Evolutionary conservation across 148 eudicot species (phyloP), one percentile per base, ranked within the genome.

Genomic region (Dysphania ambrosioides): DNA sequence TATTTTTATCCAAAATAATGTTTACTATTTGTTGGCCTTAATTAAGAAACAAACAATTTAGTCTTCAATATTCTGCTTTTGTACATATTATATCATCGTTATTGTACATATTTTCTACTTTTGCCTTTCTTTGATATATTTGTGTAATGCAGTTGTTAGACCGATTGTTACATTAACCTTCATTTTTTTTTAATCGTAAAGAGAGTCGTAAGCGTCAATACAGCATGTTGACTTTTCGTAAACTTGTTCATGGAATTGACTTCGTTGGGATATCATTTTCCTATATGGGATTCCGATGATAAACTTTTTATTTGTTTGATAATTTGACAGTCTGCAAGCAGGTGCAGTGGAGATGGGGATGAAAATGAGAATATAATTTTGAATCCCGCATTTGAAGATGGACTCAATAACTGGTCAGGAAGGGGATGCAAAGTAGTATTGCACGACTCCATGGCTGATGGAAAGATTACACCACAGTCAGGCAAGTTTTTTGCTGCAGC

Each of bases 401-500:
- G 97, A 32, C 83, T 92, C 15, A 88, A 83, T 34, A 95, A 89
- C 82, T 95, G 99, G 99, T 83, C 97, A 1, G 96, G 97, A 85
- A 87, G 97, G 72, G 93, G 97, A 40, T 95, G 99, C 79, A 84
- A 83, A 66, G 66, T 92, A 74, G 79, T 80, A 29, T 72, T 90
- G 71, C 89, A 87, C 18, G 91, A 90, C 69, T 90, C 96, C 7
- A 85, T 90, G 91, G 92, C 82, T 16, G 91, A 85, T 55, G 93
- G 96, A 40, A 92, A 90, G 73, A 84, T 95, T 53, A 73, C 78
- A 70, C 97, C 99, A 55, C 72, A 63, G 76, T 85, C 93, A 24
- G 99, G 99, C 47, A 90, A 90, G 78, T 79, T 79, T 78, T 95
- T 92, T 83, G 97, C 91, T 76, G 80, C 88, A 40, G 88, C 99